Conservation (phyloP, 371 early-diverging fungal species). For the Mucor plumbeus region DNA sequence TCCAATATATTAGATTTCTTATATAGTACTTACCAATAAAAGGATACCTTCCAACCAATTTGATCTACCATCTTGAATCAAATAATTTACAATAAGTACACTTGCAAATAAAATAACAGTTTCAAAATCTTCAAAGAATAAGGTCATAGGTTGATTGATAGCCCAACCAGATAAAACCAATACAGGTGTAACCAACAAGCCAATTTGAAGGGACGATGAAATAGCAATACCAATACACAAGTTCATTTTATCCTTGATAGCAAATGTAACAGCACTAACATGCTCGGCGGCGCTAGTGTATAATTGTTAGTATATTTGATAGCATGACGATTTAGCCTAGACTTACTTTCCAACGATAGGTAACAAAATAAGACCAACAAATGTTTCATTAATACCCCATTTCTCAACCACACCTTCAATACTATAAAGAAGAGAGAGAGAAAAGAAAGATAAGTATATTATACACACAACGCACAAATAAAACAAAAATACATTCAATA, state of each 20-base stretch:
- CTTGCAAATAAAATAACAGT: conserved; percentile 82
- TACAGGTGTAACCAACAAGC: conserved; percentile 87
- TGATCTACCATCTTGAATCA: conserved; percentile 77
- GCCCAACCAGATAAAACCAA: conserved; percentile 90
- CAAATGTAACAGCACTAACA: conserved; percentile 82
- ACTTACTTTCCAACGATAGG: conserved; percentile 80
- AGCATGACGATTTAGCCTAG: background rate
- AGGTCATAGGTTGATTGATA: conserved; percentile 74
- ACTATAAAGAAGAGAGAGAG: too few relatives aligned
- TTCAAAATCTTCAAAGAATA: conserved; percentile 86
- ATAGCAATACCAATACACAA: conserved; percentile 85
- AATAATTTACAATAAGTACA: conserved; percentile 86
- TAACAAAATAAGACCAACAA: conserved; percentile 87
- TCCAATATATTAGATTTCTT: too few relatives aligned
- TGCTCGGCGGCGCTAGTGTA: conserved; percentile 62
- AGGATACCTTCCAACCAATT: conserved; percentile 88
- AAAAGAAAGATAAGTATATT: background rate
- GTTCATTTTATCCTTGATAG: conserved; percentile 92
- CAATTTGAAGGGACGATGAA: conserved; percentile 90
- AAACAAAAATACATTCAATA: too few relatives aligned
- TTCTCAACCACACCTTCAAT: conserved; percentile 76
- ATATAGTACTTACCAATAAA: conserved; percentile 52
- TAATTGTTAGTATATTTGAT: background rate
- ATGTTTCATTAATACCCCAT: conserved; percentile 72
- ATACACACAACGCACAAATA: background rate